Percentiles rank a stretch among this genome's conserved stretches.
phyloP scores from a whole-genome alignment of 2,329 filamentous ascomycete species.

The Hymenotorrendiella dingleyae region DNA sequence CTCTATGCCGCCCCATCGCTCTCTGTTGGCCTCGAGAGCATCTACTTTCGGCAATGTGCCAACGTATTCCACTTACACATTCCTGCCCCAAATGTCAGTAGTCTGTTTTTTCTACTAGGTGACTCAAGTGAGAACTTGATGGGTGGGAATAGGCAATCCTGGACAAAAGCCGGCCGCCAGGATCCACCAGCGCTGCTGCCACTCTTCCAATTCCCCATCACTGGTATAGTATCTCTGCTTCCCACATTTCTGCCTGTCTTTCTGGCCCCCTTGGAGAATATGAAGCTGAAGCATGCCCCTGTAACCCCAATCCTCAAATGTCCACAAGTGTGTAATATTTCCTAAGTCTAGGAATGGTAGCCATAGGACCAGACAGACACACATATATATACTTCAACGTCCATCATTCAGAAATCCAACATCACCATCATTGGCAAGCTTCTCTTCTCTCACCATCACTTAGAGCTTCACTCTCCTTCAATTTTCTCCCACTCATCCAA shows the following conservation, averaged over 20 bases:
- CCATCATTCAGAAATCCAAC: slow-evolving; percentile 1
- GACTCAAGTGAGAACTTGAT: slow-evolving; percentile 7
- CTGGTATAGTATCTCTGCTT: slow-evolving; percentile 4
- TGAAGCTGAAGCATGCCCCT: slow-evolving; percentile 4
- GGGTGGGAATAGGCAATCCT: slow-evolving; percentile 2
- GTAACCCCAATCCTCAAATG: neutral
- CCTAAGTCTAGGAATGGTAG: too few species aligned
- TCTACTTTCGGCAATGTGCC: too few species aligned
- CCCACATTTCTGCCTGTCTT: slow-evolving; percentile 1
- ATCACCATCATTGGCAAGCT: neutral
- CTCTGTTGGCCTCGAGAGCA: too few species aligned
- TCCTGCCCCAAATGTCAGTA: slow-evolving; percentile 1
- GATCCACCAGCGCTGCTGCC: slow-evolving; percentile 3
- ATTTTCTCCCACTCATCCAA: neutral
- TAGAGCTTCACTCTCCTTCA: neutral
- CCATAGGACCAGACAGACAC: too few species aligned
- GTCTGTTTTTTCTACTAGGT: neutral
- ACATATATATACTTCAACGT: slow-evolving; percentile 1
- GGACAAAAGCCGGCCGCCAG: slow-evolving; percentile 4
- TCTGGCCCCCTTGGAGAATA: neutral
- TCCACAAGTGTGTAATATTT: too few species aligned
- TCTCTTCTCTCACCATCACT: neutral
- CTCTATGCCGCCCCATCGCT: too few species aligned
- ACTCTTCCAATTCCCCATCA: slow-evolving; percentile 1
- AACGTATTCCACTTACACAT: too few species aligned